Evolutionary conservation across 2,329 filamentous ascomycete genomes (phyloP).

Genomic region (Albifimbria verrucaria): DNA sequence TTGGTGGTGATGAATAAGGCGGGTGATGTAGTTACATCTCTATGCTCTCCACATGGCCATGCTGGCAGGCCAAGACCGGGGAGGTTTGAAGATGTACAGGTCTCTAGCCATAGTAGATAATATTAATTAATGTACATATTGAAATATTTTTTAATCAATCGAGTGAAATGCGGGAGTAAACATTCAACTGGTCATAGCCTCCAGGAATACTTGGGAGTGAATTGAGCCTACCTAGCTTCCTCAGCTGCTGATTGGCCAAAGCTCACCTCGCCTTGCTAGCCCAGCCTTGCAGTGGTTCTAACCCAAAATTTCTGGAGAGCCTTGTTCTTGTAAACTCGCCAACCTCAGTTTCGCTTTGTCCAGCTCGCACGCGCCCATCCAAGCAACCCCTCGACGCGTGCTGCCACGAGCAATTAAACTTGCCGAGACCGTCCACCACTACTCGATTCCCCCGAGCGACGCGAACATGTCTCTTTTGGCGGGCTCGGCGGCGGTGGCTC

Average conservation of each 20-base stretch:
- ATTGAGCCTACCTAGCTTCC: too few species aligned
- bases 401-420: background rate
- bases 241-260: constrained; percentile 27
- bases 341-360: background rate
- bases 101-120: constrained; percentile 8
- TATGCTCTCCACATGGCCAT: background rate
- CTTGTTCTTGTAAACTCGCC: background rate
- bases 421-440: too few species aligned
- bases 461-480: constrained; percentile 32
- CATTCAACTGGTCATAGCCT: too few species aligned
- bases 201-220: too few species aligned
- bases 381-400: background rate
- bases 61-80: background rate
- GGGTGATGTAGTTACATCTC: background rate
- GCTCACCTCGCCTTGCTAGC: constrained; percentile 18
- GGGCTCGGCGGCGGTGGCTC: constrained; percentile 11
- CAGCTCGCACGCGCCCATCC: constrained; percentile 12
- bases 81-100: background rate
- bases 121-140: constrained; percentile 10
- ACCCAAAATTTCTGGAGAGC: constrained; percentile 26
- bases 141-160: too few species aligned
- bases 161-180: too few species aligned
- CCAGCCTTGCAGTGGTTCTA: constrained; percentile 20
- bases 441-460: background rate
- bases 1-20: constrained; percentile 20